Evolutionary conservation across 768 basidiomycete genomes (phyloP).

Genomic region (Agrocybe praecox): DNA sequence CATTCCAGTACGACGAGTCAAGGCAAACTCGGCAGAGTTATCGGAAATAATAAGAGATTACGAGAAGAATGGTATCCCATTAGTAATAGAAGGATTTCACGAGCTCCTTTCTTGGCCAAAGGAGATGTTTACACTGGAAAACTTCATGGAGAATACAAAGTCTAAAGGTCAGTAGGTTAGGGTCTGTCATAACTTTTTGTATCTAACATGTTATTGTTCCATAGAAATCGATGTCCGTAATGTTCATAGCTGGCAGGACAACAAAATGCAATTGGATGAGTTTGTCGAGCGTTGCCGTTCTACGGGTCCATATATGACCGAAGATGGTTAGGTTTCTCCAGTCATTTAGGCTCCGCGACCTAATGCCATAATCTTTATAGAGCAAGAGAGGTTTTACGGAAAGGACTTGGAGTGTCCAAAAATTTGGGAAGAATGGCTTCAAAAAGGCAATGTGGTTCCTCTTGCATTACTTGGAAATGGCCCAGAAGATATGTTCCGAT

Average conservation of each 20-base stretch:
- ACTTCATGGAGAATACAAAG: conserved; percentile 41
- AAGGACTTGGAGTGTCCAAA: conserved; percentile 76
- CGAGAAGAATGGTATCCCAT: conserved; percentile 55
- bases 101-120: conserved; percentile 55
- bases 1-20: conserved; percentile 23
- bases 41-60: conserved; percentile 39
- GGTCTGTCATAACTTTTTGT: neutral
- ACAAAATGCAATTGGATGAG: conserved; percentile 47
- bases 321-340: conserved; percentile 33
- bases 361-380: conserved; percentile 31
- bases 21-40: conserved; percentile 30
- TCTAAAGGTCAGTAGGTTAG: conserved; percentile 10
- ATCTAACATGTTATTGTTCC: neutral
- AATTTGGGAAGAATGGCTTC: conserved; percentile 67
- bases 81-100: conserved; percentile 68
- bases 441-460: conserved; percentile 50
- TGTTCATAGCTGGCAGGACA: conserved; percentile 59
- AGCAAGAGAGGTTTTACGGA: conserved; percentile 67
- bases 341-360: neutral
- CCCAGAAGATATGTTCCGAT: conserved; percentile 56
- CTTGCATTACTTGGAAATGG: conserved; percentile 51
- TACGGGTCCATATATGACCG: conserved; percentile 34
- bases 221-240: conserved; percentile 67
- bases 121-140: conserved; percentile 56
- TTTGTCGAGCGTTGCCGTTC: conserved; percentile 51